phyloP scores from a whole-genome alignment of 805 yeast species.

The Geotrichum ghanense region DNA sequence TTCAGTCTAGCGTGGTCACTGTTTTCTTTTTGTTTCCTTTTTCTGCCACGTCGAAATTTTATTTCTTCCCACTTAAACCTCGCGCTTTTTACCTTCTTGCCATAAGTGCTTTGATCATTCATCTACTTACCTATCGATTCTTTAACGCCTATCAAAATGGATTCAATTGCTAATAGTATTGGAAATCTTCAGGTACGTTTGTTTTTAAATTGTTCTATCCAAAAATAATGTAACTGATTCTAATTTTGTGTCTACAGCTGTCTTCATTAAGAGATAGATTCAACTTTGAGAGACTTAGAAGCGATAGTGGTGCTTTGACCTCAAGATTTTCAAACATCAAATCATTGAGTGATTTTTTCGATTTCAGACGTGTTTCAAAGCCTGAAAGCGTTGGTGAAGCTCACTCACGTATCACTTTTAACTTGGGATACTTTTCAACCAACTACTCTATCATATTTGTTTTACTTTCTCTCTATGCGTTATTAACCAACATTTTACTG shows the following conservation, averaged over 20 bases:
- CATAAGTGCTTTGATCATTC: neutral
- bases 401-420: slow-evolving; percentile 80
- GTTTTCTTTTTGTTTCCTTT: too few species aligned
- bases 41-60: slow-evolving; percentile 2
- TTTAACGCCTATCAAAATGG: slow-evolving; percentile 6
- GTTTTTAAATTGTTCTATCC: too few species aligned
- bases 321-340: slow-evolving; percentile 57
- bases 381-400: slow-evolving; percentile 84
- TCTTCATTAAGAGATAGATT: slow-evolving; percentile 31
- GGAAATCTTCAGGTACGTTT: slow-evolving; percentile 8
- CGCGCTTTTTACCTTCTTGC: neutral
- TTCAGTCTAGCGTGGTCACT: too few species aligned
- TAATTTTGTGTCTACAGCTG: slow-evolving; percentile 28
- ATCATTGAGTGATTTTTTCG: slow-evolving; percentile 91
- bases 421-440: slow-evolving; percentile 75
- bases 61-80: too few species aligned
- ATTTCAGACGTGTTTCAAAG: slow-evolving; percentile 76
- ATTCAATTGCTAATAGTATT: slow-evolving; percentile 10
- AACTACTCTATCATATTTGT: slow-evolving; percentile 72
- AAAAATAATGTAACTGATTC: neutral
- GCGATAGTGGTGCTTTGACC: slow-evolving; percentile 34
- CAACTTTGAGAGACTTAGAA: slow-evolving; percentile 36
- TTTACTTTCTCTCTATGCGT: slow-evolving; percentile 67
- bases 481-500: slow-evolving; percentile 74
- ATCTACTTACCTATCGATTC: too few species aligned